phyloP scores from a whole-genome alignment of 495 filamentous ascomycete species.

The Daldinia decipiens region DNA sequence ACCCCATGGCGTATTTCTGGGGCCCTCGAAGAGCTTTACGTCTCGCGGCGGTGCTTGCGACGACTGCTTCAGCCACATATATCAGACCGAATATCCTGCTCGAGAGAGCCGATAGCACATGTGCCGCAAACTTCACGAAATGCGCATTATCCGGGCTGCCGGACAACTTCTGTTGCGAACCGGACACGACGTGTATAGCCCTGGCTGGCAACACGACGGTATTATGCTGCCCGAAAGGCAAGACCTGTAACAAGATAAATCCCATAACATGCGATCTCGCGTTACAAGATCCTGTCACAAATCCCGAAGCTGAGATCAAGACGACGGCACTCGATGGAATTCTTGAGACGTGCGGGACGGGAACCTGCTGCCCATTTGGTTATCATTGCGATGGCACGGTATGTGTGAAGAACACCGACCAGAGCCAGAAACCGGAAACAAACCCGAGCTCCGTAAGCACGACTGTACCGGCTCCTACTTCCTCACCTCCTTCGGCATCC shows the following conservation, averaged over 20 bases:
- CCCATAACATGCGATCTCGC: slow-evolving; percentile 77
- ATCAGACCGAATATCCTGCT: slow-evolving; percentile 48
- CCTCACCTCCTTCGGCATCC: background rate
- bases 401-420: slow-evolving; percentile 54
- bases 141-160: slow-evolving; percentile 69
- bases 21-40: slow-evolving; percentile 40
- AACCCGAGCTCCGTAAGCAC: slow-evolving; percentile 47
- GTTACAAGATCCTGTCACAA: slow-evolving; percentile 68
- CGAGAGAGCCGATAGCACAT: slow-evolving; percentile 47
- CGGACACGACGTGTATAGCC: slow-evolving; percentile 67
- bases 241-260: slow-evolving; percentile 70
- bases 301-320: slow-evolving; percentile 73
- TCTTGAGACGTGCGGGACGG: slow-evolving; percentile 66
- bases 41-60: slow-evolving; percentile 47
- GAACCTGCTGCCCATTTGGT: slow-evolving; percentile 74
- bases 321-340: slow-evolving; percentile 69
- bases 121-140: slow-evolving; percentile 48
- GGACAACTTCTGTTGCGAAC: slow-evolving; percentile 78
- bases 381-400: slow-evolving; percentile 70
- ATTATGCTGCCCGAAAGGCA: slow-evolving; percentile 78
- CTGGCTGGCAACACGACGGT: slow-evolving; percentile 74
- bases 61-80: slow-evolving; percentile 44
- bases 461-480: slow-evolving; percentile 40
- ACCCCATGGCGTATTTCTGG: slow-evolving; percentile 34
- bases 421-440: slow-evolving; percentile 51